phyloP scores from a whole-genome alignment of 2,329 filamentous ascomycete species.

The Exophiala alcalophila region DNA sequence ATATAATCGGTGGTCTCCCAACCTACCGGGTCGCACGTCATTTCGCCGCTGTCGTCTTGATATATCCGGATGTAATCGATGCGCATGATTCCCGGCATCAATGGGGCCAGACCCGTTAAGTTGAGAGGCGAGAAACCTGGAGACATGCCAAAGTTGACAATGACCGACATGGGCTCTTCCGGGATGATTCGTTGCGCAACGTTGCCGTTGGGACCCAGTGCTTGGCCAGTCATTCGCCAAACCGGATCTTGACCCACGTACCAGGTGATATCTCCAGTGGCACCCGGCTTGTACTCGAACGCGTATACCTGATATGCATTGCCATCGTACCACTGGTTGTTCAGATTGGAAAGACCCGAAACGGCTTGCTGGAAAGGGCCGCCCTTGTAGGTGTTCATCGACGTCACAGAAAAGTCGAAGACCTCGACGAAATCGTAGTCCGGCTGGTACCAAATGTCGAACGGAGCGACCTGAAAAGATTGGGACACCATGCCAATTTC shows the following conservation, averaged over 20 bases:
- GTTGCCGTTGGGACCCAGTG: constrained; percentile 67
- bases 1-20: constrained; percentile 69
- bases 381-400: constrained; percentile 60
- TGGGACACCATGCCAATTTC: constrained; percentile 63
- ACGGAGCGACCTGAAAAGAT: constrained; percentile 65
- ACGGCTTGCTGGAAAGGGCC: constrained; percentile 63
- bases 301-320: constrained; percentile 61
- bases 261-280: constrained; percentile 62
- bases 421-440: constrained; percentile 64
- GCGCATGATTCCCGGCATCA: constrained; percentile 63
- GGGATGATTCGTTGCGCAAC: constrained; percentile 64
- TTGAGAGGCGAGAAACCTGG: constrained; percentile 63
- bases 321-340: constrained; percentile 65
- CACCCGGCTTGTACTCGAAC: constrained; percentile 62
- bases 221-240: constrained; percentile 60
- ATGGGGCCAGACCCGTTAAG: constrained; percentile 51
- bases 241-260: constrained; percentile 61
- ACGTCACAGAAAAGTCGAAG: constrained; percentile 57
- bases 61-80: constrained; percentile 71
- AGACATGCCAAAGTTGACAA: constrained; percentile 70
- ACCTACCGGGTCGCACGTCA: constrained; percentile 66
- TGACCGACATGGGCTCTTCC: constrained; percentile 64
- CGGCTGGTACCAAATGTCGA: constrained; percentile 67
- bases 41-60: constrained; percentile 57
- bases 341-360: constrained; percentile 59